phyloP scores from a whole-genome alignment of 2,329 filamentous ascomycete genomes.

The Cadophora luteo-olivacea region DNA sequence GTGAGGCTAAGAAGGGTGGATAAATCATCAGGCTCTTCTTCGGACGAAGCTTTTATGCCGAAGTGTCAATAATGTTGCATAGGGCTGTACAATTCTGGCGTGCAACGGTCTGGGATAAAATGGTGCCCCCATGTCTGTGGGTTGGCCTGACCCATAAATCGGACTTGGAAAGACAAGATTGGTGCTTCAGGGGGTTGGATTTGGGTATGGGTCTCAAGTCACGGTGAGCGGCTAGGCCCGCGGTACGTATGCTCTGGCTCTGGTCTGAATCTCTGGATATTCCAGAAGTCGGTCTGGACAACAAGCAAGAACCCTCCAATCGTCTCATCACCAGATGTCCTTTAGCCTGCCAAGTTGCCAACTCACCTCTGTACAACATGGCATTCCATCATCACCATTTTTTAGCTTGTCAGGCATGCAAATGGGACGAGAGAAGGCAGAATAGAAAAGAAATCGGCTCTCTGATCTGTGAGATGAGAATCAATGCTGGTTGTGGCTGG shows the following conservation, averaged over 20 bases:
- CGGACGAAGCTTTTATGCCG: constrained; percentile 16
- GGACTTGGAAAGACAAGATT: constrained; percentile 16
- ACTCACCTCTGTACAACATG: background rate
- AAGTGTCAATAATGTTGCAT: constrained; percentile 23
- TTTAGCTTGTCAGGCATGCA: background rate
- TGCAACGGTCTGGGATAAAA: constrained; percentile 6
- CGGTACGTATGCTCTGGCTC: background rate
- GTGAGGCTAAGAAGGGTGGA: constrained; percentile 20
- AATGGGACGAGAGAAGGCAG: constrained; percentile 1
- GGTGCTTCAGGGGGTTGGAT: constrained; percentile 14
- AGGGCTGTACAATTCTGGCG: constrained; percentile 21
- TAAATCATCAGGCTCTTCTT: constrained; percentile 14
- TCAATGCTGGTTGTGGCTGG: constrained; percentile 8
- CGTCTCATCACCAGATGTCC: background rate
- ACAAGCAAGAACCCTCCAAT: constrained; percentile 21
- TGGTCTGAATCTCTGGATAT: background rate
- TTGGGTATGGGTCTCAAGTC: constrained; percentile 13
- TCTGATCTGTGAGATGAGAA: constrained; percentile 21
- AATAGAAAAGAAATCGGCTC: constrained; percentile 3
- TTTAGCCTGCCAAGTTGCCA: constrained; percentile 5
- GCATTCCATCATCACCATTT: background rate
- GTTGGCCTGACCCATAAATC: background rate
- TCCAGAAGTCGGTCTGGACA: constrained; percentile 18
- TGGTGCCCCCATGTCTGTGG: constrained; percentile 15
- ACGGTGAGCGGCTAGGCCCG: constrained; percentile 20